Evolutionary conservation across 805 yeast genomes (phyloP), one percentile per base, ranked within the genome.

Genomic region (Huiozyma naganishii): DNA sequence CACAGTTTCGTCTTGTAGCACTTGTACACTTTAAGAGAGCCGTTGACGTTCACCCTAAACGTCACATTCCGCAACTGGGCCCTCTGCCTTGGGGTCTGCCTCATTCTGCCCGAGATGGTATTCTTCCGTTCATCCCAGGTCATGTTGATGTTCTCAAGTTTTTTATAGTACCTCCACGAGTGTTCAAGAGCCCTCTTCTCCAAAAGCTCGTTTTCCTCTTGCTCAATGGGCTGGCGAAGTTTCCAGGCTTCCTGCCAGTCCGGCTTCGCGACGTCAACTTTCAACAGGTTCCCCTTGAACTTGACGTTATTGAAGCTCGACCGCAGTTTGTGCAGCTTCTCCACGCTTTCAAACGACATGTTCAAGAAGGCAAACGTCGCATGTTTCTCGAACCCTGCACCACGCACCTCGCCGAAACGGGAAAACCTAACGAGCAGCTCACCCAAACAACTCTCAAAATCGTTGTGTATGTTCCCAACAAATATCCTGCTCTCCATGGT

Each of bases 1-100:
- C 98, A 90, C 36, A 92, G 71, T 58, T 88, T 88, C 30, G 80
- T 77, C 64, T 88, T 87, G 52, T 72, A 73, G 51, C 80, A 68
- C 52, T 75, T 76, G 45, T 83, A 63, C 5, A 69, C 68, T 60
- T 75, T 79, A 42, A 76, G 63, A 39, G 64, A 73, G 6, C 80
- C 86, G 53, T 73, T 77, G 46, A 74, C 70, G 47, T 67, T 69
- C 3, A 82, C 71, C 52, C 97, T 71, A 49, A 85, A 69, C 0
- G 94, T 80, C 49, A 80, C 74, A 42, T 71, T 63, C 35, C 59
- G 58, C 37, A 57, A 33, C 33, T 60, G 58, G 6, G 45, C 41
- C 27, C 47, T 55, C 27, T 75, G 70, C 46, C 96, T 71, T 2
- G 71, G 67, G 0, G 75, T 67, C 29, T 58, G 67, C 52, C 96